These are phyloP conservation scores for Calocybe gambosa DNA, from an alignment of 1,284 basidiomycete species.

Conservation along the genomic window DNA sequence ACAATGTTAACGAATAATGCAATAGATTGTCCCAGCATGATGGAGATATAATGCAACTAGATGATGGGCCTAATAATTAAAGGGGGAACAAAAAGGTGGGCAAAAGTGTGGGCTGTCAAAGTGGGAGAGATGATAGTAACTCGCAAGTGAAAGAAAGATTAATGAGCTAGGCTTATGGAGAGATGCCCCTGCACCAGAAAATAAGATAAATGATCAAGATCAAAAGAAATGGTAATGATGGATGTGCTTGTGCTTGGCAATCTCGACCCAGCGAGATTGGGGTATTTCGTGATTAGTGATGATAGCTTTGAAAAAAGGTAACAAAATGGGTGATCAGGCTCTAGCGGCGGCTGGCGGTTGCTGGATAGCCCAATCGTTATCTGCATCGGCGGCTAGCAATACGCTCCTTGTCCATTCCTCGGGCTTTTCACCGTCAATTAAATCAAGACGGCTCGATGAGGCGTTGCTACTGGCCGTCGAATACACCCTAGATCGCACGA, in stretches of 20 bases:
- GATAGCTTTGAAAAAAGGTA: too few species aligned
- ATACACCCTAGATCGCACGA: conserved; percentile 16
- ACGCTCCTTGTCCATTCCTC: conserved; percentile 62
- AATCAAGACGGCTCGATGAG: conserved; percentile 37
- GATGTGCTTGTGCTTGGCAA: background rate
- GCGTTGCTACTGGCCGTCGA: conserved; percentile 25
- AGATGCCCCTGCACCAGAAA: background rate
- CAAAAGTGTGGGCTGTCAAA: background rate
- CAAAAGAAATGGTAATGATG: background rate
- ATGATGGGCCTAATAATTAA: background rate
- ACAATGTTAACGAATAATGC: background rate
- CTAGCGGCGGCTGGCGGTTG: background rate
- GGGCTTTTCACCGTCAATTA: conserved; percentile 34
- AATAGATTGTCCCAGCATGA: background rate
- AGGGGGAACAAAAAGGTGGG: background rate
- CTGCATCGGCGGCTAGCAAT: conserved; percentile 44
- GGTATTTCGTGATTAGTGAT: background rate
- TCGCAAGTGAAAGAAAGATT: too few species aligned
- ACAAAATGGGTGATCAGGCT: background rate
- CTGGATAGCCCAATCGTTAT: conserved; percentile 18
- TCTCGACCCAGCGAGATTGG: conserved; percentile 3
- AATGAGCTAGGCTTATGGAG: too few species aligned
- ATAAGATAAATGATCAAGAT: background rate
- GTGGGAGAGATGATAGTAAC: too few species aligned
- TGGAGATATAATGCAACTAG: background rate